phyloP scores from a whole-genome alignment of 2,329 filamentous ascomycete species.

The Tricladium varicosporioides region DNA sequence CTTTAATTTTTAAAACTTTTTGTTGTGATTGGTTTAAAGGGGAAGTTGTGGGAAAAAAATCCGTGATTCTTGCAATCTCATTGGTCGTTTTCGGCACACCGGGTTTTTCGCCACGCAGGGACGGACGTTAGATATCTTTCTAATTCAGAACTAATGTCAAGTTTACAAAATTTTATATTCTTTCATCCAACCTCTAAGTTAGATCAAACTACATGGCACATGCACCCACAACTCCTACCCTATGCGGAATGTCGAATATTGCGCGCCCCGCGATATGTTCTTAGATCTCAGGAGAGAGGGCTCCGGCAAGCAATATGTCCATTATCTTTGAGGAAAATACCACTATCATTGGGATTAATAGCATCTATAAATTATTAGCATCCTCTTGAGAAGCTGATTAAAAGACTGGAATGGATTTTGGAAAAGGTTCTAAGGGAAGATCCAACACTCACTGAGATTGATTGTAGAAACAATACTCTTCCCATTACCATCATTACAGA shows the following conservation, averaged over 20 bases:
- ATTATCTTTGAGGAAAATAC: neutral
- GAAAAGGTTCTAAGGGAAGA: neutral
- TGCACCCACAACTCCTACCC: neutral
- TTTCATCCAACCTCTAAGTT: neutral
- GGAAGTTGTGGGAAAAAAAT: too few relatives aligned
- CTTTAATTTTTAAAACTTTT: too few relatives aligned
- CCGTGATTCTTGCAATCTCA: too few relatives aligned
- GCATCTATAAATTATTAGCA: neutral
- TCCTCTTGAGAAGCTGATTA: neutral
- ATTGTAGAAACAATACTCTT: neutral
- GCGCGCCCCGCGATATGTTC: neutral
- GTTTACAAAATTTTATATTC: neutral
- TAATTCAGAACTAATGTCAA: neutral
- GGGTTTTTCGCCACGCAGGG: too few relatives aligned
- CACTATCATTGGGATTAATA: neutral
- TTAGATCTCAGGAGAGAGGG: neutral
- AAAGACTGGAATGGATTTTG: neutral
- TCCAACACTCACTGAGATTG: neutral
- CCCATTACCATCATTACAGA: neutral
- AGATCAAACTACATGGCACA: neutral
- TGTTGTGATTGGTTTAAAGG: too few relatives aligned
- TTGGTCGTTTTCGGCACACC: too few relatives aligned
- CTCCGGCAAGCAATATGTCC: neutral
- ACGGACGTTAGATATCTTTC: neutral
- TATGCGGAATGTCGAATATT: neutral